These are phyloP conservation scores for Xanthoconium separans DNA, from an alignment of 1,284 basidiomycete species.

Conservation along the genomic window DNA sequence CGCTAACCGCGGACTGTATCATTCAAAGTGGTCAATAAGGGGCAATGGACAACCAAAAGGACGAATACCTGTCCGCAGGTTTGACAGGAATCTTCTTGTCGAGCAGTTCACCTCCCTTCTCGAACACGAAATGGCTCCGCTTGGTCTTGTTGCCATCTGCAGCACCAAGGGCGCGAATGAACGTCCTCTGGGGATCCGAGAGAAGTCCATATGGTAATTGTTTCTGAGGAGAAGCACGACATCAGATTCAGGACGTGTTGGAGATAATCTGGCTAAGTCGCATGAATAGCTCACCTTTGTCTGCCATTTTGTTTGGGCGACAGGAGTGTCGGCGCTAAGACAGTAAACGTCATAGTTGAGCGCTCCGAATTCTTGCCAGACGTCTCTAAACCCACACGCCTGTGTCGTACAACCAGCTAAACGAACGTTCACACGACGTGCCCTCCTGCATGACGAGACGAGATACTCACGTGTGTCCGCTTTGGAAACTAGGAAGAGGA, in stretches of 20 bases:
- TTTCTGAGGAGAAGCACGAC: slow-evolving; percentile 49
- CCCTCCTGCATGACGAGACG: neutral
- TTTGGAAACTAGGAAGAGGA: slow-evolving; percentile 83
- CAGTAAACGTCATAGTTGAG: slow-evolving; percentile 81
- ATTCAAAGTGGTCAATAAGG: neutral
- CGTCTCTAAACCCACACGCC: slow-evolving; percentile 87
- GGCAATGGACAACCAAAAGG: neutral
- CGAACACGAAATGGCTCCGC: slow-evolving; percentile 89
- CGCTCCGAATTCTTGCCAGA: slow-evolving; percentile 70
- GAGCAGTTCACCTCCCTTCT: slow-evolving; percentile 82
- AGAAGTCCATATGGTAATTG: slow-evolving; percentile 81
- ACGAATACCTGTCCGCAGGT: slow-evolving; percentile 69
- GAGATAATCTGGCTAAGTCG: neutral
- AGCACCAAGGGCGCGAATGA: slow-evolving; percentile 84
- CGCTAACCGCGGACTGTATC: slow-evolving; percentile 31
- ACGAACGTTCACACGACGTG: neutral
- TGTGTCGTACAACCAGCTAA: slow-evolving; percentile 86
- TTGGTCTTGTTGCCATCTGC: slow-evolving; percentile 80
- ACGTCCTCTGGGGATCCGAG: slow-evolving; percentile 79
- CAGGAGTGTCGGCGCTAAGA: slow-evolving; percentile 79
- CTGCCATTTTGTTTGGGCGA: slow-evolving; percentile 82
- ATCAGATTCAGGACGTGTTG: neutral
- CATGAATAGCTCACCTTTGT: slow-evolving; percentile 52
- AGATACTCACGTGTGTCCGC: slow-evolving; percentile 74
- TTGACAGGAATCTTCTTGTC: slow-evolving; percentile 84